phyloP scores from a whole-genome alignment of 352 stramenopile genomes.

The Phytophthora sp. region DNA sequence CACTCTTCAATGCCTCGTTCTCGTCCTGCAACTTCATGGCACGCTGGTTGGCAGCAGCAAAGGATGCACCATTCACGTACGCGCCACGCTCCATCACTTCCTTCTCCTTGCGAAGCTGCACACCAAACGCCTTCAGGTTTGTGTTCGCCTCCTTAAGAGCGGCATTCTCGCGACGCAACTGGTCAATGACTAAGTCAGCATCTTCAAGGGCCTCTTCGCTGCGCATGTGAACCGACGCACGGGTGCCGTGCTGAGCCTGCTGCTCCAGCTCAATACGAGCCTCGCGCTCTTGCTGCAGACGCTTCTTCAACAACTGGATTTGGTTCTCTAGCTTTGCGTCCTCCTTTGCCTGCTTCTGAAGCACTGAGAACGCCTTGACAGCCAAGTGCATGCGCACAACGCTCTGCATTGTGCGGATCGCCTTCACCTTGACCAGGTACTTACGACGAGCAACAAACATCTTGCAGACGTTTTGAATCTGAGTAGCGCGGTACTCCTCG shows the following conservation, averaged over 20 bases:
- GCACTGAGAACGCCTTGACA: slow-evolving; percentile 69
- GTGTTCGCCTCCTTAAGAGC: slow-evolving; percentile 85
- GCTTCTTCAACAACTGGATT: slow-evolving; percentile 91
- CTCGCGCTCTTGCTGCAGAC: slow-evolving; percentile 91
- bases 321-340: slow-evolving; percentile 97
- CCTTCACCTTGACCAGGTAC: slow-evolving; percentile 73
- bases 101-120: slow-evolving; percentile 89
- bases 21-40: slow-evolving; percentile 88
- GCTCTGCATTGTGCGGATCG: slow-evolving; percentile 80
- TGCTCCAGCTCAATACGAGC: slow-evolving; percentile 85
- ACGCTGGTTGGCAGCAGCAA: slow-evolving; percentile 84
- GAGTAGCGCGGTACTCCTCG: slow-evolving; percentile 69
- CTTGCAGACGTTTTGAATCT: slow-evolving; percentile 88
- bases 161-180: slow-evolving; percentile 82
- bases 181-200: slow-evolving; percentile 85
- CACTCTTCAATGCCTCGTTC: slow-evolving; percentile 78
- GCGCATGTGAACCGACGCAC: slow-evolving; percentile 80
- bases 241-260: slow-evolving; percentile 61
- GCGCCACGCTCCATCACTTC: slow-evolving; percentile 89
- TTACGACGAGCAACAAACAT: slow-evolving; percentile 72
- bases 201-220: slow-evolving; percentile 82
- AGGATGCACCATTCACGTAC: slow-evolving; percentile 88
- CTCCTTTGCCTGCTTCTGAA: slow-evolving; percentile 91
- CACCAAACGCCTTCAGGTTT: slow-evolving; percentile 85
- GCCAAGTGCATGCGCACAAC: slow-evolving; percentile 86